Base-by-base conservation (phyloP, 1,284 basidiomycete genomes). In the Cryptococcus hybrid region DNA sequence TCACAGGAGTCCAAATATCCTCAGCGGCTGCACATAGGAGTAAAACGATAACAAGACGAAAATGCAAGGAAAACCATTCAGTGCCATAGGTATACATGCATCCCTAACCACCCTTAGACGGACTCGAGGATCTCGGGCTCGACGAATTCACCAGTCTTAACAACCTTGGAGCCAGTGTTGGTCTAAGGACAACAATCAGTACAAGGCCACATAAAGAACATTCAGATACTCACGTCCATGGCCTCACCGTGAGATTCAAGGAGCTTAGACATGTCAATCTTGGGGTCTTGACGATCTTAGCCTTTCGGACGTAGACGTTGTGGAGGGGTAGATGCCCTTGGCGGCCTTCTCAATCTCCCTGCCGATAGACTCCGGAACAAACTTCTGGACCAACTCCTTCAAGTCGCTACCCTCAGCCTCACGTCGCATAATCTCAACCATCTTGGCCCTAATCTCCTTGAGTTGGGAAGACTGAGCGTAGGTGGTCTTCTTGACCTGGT, bases 341-440 rank as follows among this genome's bases (percentile, higher is more conserved):
- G 88, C 86, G 58, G 94, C 88, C 85, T 99, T 99, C 86, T 99
- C 96, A 69, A 99, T 99, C 85, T 99, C 96, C 71, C 94, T 88
- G 70, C 96, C 96, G 73, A 99, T 99, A 62, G 92, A 92, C 83
- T 99, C 96, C 54, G 96, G 95, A 59, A 99, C 88, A 79, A 99
- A 97, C 86, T 99, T 99, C 83, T 92, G 89, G 65, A 97, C 91
- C 71, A 96, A 79, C 78, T 98, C 93, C 86, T 98, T 98, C 81
- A 99, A 81, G 81, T 99, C 96, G 78, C 92, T 95, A 72, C 87
- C 90, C 65, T 90, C 85, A 59, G 92, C 90, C 82, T 99, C 96
- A 70, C 95, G 88, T 65, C 87, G 92, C 87, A 99, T 97, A 81
- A 99, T 97, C 85, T 99, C 96, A 75, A 96, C 93, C 95, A 99